Percentiles rank a stretch among this genome's conserved stretches.
phyloP scores from a whole-genome alignment of 352 stramenopile species.

The Phytophthora syringae region DNA sequence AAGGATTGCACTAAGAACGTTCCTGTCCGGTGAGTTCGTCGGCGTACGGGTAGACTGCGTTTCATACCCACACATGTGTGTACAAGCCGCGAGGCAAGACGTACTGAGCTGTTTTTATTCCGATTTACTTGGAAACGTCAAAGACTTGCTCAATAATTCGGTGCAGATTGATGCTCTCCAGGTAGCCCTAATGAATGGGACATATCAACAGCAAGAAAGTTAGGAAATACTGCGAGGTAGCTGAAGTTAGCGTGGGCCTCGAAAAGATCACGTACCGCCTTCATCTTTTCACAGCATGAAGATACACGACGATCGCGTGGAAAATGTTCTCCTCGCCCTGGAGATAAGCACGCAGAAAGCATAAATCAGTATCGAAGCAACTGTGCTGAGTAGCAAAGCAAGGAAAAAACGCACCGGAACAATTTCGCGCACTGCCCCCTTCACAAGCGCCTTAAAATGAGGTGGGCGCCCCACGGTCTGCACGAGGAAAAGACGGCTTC shows the following conservation, averaged over 20 bases:
- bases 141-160: constrained; percentile 87
- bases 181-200: constrained; percentile 57
- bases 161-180: constrained; percentile 90
- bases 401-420: constrained; percentile 60
- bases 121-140: constrained; percentile 78
- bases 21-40: constrained; percentile 15
- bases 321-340: constrained; percentile 88
- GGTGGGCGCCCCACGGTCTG: constrained; percentile 76
- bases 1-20: constrained; percentile 59
- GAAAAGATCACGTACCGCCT: constrained; percentile 59
- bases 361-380: constrained; percentile 6
- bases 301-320: constrained; percentile 84
- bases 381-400: neutral
- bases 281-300: constrained; percentile 88
- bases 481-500: constrained; percentile 79
- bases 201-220: constrained; percentile 4
- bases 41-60: neutral
- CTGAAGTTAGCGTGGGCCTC: neutral
- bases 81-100: constrained; percentile 17
- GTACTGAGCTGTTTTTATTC: constrained; percentile 22
- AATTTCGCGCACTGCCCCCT: constrained; percentile 80
- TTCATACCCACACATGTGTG: constrained; percentile 2
- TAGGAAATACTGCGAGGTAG: neutral
- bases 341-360: constrained; percentile 5
- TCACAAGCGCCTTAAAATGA: constrained; percentile 86